These are phyloP conservation scores for Gilbertella persicaria DNA, from an alignment of 371 early-diverging fungal genomes.

Conservation along the genomic window DNA sequence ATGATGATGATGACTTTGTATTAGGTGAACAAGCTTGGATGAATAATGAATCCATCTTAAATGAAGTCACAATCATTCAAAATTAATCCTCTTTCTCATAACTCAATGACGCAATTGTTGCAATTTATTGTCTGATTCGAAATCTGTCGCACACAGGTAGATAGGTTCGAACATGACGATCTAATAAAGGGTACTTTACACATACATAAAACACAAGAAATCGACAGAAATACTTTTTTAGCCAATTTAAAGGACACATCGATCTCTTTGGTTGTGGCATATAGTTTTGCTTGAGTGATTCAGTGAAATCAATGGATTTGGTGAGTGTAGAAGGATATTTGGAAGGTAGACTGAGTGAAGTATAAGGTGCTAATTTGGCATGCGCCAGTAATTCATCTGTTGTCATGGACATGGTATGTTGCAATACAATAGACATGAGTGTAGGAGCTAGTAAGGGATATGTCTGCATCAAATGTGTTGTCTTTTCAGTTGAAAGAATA, in stretches of 20 bases:
- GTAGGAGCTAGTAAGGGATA: constrained; percentile 23
- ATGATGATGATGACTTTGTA: constrained; percentile 41
- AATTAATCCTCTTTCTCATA: too few relatives aligned
- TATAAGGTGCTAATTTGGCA: neutral
- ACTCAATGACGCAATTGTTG: neutral
- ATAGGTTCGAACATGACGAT: constrained; percentile 24
- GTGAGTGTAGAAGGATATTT: neutral
- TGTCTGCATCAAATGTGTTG: constrained; percentile 4
- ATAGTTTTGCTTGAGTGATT: neutral
- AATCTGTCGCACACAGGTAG: constrained; percentile 42
- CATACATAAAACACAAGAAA: constrained; percentile 35
- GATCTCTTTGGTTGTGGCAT: too few relatives aligned
- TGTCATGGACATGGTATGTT: constrained; percentile 21
- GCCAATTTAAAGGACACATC: constrained; percentile 31
- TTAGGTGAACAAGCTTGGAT: constrained; percentile 34
- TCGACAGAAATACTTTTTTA: constrained; percentile 37
- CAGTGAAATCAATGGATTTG: neutral
- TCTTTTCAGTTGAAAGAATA: constrained; percentile 9
- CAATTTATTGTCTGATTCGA: constrained; percentile 10
- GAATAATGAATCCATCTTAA: constrained; percentile 32
- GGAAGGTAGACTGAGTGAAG: neutral
- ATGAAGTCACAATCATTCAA: constrained; percentile 40
- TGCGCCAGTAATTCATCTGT: constrained; percentile 15
- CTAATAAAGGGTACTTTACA: constrained; percentile 35
- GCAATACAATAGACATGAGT: constrained; percentile 23